A percentile compares a stretch with the other conserved stretches of the same genome.
Conservation (phyloP, 2,329 filamentous ascomycete species). For the Coniella vitis region DNA sequence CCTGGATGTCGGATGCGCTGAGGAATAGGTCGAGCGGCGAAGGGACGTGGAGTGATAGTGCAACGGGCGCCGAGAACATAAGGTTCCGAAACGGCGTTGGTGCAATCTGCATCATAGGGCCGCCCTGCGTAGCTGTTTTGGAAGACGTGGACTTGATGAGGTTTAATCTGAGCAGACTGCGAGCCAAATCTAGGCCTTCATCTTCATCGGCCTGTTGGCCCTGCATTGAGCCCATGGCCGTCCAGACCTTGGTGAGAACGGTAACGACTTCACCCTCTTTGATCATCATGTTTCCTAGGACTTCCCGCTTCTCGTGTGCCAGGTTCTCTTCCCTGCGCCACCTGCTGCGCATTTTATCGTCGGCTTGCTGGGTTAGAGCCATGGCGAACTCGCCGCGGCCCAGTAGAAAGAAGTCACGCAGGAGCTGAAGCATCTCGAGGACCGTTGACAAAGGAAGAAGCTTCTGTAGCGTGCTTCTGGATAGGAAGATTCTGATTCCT, state of each 20-base stretch:
- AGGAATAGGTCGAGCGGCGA: conserved; percentile 86
- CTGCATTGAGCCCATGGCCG: conserved; percentile 68
- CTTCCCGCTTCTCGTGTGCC: conserved; percentile 49
- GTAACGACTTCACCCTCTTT: conserved; percentile 84
- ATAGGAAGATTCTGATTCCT: conserved; percentile 72
- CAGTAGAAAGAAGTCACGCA: conserved; percentile 82
- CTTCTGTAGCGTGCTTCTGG: conserved; percentile 74
- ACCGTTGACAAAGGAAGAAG: conserved; percentile 73
- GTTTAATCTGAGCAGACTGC: conserved; percentile 64
- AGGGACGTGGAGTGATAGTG: conserved; percentile 63
- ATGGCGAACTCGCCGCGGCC: conserved; percentile 88
- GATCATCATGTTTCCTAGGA: conserved; percentile 57
- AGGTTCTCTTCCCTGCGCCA: conserved; percentile 59
- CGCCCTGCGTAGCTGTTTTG: conserved; percentile 29
- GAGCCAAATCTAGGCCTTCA: conserved; percentile 75
- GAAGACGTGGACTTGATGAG: conserved; percentile 42
- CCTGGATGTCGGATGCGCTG: conserved; percentile 64
- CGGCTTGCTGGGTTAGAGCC: conserved; percentile 77
- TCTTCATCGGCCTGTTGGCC: conserved; percentile 68
- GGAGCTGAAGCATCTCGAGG: conserved; percentile 65
- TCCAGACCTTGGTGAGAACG: conserved; percentile 71
- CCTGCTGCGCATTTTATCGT: conserved; percentile 68
- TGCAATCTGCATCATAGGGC: conserved; percentile 33
- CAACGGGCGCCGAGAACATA: conserved; percentile 69
- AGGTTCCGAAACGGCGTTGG: conserved; percentile 68